Evolutionary conservation across 2,329 filamentous ascomycete genomes (phyloP).

Genomic region (Alternaria ethzedia): DNA sequence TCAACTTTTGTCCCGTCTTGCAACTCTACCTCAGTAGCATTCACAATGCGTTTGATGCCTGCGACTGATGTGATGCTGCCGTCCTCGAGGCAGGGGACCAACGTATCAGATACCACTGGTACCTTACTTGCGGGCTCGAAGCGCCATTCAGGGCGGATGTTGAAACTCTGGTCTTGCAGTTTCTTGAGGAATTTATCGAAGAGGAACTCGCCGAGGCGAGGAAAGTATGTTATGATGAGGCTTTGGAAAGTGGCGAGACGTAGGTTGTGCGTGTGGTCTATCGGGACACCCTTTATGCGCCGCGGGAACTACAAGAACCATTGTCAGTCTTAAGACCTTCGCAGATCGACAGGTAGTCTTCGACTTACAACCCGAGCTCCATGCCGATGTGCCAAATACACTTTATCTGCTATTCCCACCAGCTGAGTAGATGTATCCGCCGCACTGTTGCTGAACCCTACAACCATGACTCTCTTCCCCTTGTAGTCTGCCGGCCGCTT

Average conservation of each 20-base stretch:
- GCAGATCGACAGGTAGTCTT: neutral
- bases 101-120: slow-evolving; percentile 26
- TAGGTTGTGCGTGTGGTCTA: slow-evolving; percentile 22
- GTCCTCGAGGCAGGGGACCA: slow-evolving; percentile 21
- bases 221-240: slow-evolving; percentile 20
- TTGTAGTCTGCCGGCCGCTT: slow-evolving; percentile 19
- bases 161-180: slow-evolving; percentile 30
- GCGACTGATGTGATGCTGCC: slow-evolving; percentile 25
- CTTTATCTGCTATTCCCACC: slow-evolving; percentile 22
- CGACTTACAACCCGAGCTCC: slow-evolving; percentile 24
- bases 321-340: neutral
- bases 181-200: slow-evolving; percentile 28
- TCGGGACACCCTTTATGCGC: slow-evolving; percentile 15
- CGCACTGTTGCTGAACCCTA: slow-evolving; percentile 35
- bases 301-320: slow-evolving; percentile 19
- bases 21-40: slow-evolving; percentile 29
- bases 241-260: slow-evolving; percentile 20
- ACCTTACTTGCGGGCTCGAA: slow-evolving; percentile 25
- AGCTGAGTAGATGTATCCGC: slow-evolving; percentile 33
- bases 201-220: slow-evolving; percentile 16
- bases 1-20: slow-evolving; percentile 36
- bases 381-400: slow-evolving; percentile 34
- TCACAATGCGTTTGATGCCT: slow-evolving; percentile 20
- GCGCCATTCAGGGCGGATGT: slow-evolving; percentile 29
- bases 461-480: slow-evolving; percentile 29